Conservation (phyloP, 2,329 filamentous ascomycete species). For the Erysiphe neolycopersici region DNA sequence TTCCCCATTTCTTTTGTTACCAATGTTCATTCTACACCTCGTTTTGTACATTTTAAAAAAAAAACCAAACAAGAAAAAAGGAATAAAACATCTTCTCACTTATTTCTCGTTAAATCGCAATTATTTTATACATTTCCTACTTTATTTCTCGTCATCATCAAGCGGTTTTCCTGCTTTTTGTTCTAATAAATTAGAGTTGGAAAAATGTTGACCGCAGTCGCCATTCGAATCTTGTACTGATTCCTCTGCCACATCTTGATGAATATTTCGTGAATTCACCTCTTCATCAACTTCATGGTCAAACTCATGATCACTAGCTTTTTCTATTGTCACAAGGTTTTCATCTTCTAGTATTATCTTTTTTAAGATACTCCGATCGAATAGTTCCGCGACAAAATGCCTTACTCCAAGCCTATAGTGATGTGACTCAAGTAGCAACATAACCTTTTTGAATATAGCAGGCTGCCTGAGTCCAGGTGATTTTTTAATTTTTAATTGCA, state of each 20-base stretch:
- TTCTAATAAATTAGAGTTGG: no score
- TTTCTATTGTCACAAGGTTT: slow-evolving; percentile 11
- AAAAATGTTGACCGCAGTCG: no score
- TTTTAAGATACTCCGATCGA: slow-evolving; percentile 70
- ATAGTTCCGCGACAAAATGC: slow-evolving; percentile 77
- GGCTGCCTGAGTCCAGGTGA: slow-evolving; percentile 49
- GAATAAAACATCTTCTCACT: no score
- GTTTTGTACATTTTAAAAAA: no score
- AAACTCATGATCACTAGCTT: slow-evolving; percentile 1
- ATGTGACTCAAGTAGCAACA: slow-evolving; percentile 65
- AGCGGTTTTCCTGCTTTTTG: no score
- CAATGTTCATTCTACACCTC: no score
- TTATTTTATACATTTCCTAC: no score
- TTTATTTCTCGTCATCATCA: no score
- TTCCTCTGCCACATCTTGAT: neutral
- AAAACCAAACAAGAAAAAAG: no score
- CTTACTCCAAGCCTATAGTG: slow-evolving; percentile 71
- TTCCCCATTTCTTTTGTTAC: no score
- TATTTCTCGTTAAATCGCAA: no score
- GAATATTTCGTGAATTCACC: neutral
- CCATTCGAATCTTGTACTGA: no score
- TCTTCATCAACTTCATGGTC: neutral
- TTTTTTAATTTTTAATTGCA: slow-evolving; percentile 50
- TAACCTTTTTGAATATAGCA: slow-evolving; percentile 57
- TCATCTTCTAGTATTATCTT: slow-evolving; percentile 54